A percentile compares a stretch with the other conserved stretches of the same genome.
Conservation (phyloP, 2,329 filamentous ascomycete genomes). For the Onygenales sp. region DNA sequence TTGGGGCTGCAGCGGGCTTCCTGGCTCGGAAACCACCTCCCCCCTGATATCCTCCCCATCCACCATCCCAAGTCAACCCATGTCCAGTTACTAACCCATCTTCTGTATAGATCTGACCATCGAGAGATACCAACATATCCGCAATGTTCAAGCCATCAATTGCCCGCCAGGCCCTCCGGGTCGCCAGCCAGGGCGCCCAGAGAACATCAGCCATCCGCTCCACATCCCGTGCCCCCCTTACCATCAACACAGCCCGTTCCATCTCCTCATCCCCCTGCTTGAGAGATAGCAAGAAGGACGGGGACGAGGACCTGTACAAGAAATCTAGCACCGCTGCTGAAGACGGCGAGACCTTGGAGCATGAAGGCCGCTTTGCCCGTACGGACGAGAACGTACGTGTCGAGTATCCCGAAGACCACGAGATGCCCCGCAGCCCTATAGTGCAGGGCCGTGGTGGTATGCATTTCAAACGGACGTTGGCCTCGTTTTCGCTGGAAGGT, state of each 20-base stretch:
- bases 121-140: constrained; percentile 2
- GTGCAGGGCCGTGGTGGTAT: constrained; percentile 68
- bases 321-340: not conserved
- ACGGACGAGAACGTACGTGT: constrained; percentile 71
- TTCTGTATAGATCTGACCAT: not conserved
- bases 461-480: constrained; percentile 76
- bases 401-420: constrained; percentile 64
- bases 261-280: not conserved
- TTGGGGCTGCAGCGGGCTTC: not conserved
- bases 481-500: constrained; percentile 76
- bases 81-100: not conserved
- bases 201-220: constrained; percentile 6
- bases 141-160: constrained; percentile 22
- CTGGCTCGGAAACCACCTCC: not conserved
- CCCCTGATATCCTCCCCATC: not conserved
- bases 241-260: constrained; percentile 6
- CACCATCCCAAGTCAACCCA: not conserved
- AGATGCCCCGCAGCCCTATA: constrained; percentile 61
- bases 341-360: constrained; percentile 18
- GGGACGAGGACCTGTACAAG: not conserved
- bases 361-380: constrained; percentile 63
- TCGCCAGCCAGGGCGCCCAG: constrained; percentile 11
- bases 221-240: constrained; percentile 7
- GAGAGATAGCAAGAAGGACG: not conserved
- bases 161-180: constrained; percentile 19